A percentile compares a stretch with the other conserved stretches of the same genome.
These are phyloP conservation scores for Exophiala dermatitidis DNA, from an alignment of 2,329 filamentous ascomycete genomes.

Conservation along the genomic window DNA sequence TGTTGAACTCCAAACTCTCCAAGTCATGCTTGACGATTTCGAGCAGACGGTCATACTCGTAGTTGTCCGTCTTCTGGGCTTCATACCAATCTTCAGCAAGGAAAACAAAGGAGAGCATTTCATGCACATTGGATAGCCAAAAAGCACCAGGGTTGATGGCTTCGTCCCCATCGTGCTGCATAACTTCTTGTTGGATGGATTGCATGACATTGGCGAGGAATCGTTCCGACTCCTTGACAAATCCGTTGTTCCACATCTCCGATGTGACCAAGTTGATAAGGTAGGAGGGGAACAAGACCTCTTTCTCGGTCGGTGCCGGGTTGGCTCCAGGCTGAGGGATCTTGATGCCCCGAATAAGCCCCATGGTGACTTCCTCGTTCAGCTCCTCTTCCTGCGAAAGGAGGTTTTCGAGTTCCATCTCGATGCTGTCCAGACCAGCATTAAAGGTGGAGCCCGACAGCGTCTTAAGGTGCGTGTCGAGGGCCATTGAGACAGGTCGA, in stretches of 20 bases:
- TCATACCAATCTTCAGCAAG: conserved; percentile 99
- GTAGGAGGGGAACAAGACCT: conserved; percentile 96
- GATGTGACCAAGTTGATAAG: conserved; percentile 98
- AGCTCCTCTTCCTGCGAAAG: conserved; percentile 91
- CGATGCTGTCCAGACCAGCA: conserved; percentile 78
- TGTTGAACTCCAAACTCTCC: conserved; percentile 98
- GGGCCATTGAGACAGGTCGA: conserved; percentile 90
- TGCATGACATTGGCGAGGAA: conserved; percentile 99
- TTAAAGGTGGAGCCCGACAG: conserved; percentile 70
- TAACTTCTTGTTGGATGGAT: conserved; percentile 97
- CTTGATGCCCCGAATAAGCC: conserved; percentile 91
- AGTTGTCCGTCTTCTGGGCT: conserved; percentile 98
- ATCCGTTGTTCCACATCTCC: conserved; percentile 99
- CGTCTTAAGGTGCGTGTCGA: conserved; percentile 62
- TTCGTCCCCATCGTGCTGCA: conserved; percentile 96
- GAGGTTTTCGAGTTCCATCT: conserved; percentile 87
- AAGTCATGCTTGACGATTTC: conserved; percentile 99
- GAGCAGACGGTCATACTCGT: conserved; percentile 92
- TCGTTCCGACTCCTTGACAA: conserved; percentile 97
- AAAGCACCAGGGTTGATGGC: conserved; percentile 95
- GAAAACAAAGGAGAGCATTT: conserved; percentile 99
- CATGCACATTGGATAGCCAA: conserved; percentile 98
- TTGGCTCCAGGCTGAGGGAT: conserved; percentile 82
- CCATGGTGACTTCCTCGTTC: conserved; percentile 95
- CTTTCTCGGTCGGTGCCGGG: conserved; percentile 91